Conservation (phyloP, 352 stramenopile genomes). For the Thalassiosira livingstoniorum region DNA sequence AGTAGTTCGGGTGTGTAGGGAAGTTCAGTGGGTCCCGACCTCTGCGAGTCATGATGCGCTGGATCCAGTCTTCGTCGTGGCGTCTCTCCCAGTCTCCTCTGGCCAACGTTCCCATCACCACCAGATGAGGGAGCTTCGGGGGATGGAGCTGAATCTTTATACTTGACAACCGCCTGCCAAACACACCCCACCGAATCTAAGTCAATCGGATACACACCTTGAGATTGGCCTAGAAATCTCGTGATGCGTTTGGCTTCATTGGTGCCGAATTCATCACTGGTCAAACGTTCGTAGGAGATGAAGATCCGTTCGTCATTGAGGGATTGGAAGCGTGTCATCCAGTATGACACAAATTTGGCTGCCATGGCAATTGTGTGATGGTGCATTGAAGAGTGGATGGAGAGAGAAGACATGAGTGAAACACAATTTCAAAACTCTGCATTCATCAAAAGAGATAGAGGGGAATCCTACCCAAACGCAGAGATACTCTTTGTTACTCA, state of each 20-base stretch:
- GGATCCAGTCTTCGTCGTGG: slow-evolving; percentile 55
- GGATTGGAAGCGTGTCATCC: slow-evolving; percentile 11
- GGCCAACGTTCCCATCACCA: slow-evolving; percentile 9
- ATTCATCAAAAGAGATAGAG: too few relatives aligned
- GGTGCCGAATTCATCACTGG: slow-evolving; percentile 46
- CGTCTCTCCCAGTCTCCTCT: slow-evolving; percentile 2
- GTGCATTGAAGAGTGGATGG: too few relatives aligned
- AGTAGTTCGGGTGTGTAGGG: slow-evolving; percentile 60
- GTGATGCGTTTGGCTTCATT: slow-evolving; percentile 52
- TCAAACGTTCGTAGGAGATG: slow-evolving; percentile 54
- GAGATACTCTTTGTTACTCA: too few relatives aligned
- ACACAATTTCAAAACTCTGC: too few relatives aligned
- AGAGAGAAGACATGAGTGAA: too few relatives aligned
- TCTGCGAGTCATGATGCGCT: slow-evolving; percentile 55
- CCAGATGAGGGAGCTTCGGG: too few relatives aligned
- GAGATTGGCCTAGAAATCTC: slow-evolving; percentile 49
- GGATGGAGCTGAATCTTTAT: slow-evolving; percentile 40
- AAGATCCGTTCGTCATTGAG: slow-evolving; percentile 35
- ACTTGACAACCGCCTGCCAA: slow-evolving; percentile 58
- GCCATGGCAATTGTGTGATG: too few relatives aligned
- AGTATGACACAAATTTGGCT: slow-evolving; percentile 1
- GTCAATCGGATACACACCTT: slow-evolving; percentile 51
- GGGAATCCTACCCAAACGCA: too few relatives aligned
- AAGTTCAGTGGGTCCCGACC: slow-evolving; percentile 48
- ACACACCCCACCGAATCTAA: slow-evolving; percentile 53